Base-by-base conservation (phyloP, 129 eudicot genomes). In the Logfia minima region DNA sequence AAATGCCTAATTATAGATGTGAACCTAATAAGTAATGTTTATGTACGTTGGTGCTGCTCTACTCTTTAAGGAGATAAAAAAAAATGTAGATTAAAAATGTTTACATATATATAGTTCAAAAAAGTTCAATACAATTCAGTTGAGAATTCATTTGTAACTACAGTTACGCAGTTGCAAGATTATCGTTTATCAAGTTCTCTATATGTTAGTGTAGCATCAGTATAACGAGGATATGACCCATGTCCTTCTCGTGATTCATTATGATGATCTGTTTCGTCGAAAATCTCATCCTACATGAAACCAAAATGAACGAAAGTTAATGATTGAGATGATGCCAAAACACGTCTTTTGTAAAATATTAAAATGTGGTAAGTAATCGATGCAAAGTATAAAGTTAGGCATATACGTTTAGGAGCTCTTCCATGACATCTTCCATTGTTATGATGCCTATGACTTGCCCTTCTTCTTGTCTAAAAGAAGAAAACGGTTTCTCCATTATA, bases 391-490 rank as follows among this genome's bases (percentile, higher is more conserved):
- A 18, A 17, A 61, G 34, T 60, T 52, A 29, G 51, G 4, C 9
- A 14, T 72, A 9, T 83, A 87, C 96, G 13, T 90, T 85, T 34
- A 90, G 70, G 41, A 90, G 86, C 82, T 87, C 90, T 55, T 83
- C 87, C 62, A 88, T 84, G 26, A 90, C 90, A 83, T 89, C 94
- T 68, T 90, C 90, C 96, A 90, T 87, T 59, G 96, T 90, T 73
- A 87, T 87, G 26, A 90, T 85, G 34, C 96, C 96, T 55, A 90
- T 55, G 28, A 85, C 96, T 67, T 90, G 90, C 74, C 87, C 45
- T 39, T 39, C 88, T 72, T 90, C 84, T 59, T 84, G 77, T 39
- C 85, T 76, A 75, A 86, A 75, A 4, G 80, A 79, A 31, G 87
- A 75, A 48, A 84, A 78, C 4, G 88, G 85, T 64, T 68, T 87